Evolutionary conservation across 2,329 filamentous ascomycete species (phyloP).

Genomic region (Ophiostoma tasmaniense): DNA sequence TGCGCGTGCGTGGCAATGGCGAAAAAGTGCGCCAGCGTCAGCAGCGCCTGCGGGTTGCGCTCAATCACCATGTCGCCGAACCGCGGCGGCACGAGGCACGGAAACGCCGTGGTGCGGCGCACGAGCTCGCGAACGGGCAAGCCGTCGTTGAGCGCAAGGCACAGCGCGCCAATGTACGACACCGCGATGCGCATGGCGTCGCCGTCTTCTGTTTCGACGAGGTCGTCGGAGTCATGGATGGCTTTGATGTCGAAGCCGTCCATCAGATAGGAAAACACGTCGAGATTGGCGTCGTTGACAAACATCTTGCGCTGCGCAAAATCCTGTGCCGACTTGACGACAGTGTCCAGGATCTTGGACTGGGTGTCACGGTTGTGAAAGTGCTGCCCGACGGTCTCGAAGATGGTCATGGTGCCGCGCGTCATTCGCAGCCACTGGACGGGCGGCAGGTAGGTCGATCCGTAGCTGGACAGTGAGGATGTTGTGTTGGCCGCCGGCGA

Average conservation of each 20-base stretch:
- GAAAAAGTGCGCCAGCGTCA: constrained; percentile 4
- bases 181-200: neutral
- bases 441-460: constrained; percentile 23
- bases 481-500: neutral
- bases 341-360: neutral
- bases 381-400: constrained; percentile 7
- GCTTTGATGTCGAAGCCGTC: neutral
- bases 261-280: neutral
- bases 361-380: neutral
- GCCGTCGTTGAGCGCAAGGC: neutral
- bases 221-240: neutral
- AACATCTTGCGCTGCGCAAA: neutral
- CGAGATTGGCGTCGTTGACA: neutral
- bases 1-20: neutral
- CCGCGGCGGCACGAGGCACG: neutral
- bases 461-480: constrained; percentile 17
- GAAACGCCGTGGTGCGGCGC: neutral
- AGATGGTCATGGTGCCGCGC: constrained; percentile 22
- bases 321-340: neutral
- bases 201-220: neutral
- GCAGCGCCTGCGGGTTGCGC: constrained; percentile 5
- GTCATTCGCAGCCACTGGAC: constrained; percentile 24
- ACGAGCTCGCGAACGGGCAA: neutral
- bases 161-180: neutral
- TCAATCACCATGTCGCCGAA: neutral